Conservation (phyloP, 306 rosid species). For the Pyrus betulifolia region DNA sequence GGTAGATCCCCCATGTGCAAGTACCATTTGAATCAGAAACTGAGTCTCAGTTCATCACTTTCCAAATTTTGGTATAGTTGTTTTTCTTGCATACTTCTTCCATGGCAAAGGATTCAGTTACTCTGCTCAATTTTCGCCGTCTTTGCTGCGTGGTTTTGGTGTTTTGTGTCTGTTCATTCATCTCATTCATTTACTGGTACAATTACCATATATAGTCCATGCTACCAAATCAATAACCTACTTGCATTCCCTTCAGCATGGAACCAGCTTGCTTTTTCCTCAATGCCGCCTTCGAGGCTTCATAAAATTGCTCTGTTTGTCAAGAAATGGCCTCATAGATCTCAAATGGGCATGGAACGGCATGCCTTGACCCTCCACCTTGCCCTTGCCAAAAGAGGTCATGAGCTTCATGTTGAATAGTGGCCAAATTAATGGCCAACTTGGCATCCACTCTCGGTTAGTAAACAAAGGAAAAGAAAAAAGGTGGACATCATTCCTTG, state of each 20-base stretch:
- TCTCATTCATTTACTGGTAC: constrained; percentile 41
- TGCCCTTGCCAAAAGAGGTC: constrained; percentile 68
- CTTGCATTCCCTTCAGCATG: constrained; percentile 53
- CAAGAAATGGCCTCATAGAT: constrained; percentile 67
- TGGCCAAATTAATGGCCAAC: too few species aligned
- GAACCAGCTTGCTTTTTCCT: constrained; percentile 46
- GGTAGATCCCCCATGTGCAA: constrained; percentile 23
- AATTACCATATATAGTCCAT: constrained; percentile 30
- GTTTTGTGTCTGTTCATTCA: constrained; percentile 31
- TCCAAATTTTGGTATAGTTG: neutral
- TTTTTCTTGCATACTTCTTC: constrained; percentile 16
- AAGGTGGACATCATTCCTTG: too few species aligned
- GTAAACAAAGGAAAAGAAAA: too few species aligned
- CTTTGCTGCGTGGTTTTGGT: constrained; percentile 25
- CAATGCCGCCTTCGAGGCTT: constrained; percentile 33
- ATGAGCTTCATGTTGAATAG: too few species aligned
- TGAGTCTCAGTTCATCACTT: neutral
- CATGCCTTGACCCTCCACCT: constrained; percentile 69
- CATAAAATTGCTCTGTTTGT: constrained; percentile 66
- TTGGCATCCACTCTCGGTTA: too few species aligned
- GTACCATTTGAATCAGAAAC: constrained; percentile 9
- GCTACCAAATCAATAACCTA: constrained; percentile 30
- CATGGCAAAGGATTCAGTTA: constrained; percentile 40
- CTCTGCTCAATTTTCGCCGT: constrained; percentile 27
- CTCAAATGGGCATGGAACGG: constrained; percentile 72